A percentile compares a stretch with the other conserved stretches of the same genome.
Evolutionary conservation across 768 basidiomycete genomes (phyloP).

Genomic region (Mycena filopes): DNA sequence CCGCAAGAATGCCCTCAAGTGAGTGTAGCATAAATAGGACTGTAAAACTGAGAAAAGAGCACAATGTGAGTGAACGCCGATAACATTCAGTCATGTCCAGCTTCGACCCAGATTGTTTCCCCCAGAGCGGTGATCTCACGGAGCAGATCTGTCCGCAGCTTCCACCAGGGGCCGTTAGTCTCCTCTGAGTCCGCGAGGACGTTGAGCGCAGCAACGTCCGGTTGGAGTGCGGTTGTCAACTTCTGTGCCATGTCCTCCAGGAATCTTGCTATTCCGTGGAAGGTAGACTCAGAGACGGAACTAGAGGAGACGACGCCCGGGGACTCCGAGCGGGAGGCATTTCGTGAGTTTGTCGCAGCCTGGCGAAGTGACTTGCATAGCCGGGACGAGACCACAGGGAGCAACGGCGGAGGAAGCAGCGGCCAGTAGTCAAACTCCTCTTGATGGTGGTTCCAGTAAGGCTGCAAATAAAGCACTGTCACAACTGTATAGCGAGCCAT

Average conservation of each 20-base stretch:
- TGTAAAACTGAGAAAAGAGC: too few relatives aligned
- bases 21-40: too few relatives aligned
- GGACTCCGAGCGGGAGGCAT: too few relatives aligned
- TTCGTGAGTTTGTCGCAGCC: neutral
- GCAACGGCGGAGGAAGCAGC: neutral
- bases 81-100: too few relatives aligned
- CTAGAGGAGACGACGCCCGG: too few relatives aligned
- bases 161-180: neutral
- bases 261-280: neutral
- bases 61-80: too few relatives aligned
- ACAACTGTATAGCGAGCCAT: neutral
- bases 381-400: neutral
- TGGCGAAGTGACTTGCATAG: neutral
- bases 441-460: neutral
- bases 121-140: too few relatives aligned
- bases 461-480: neutral
- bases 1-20: too few relatives aligned
- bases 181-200: too few relatives aligned
- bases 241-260: neutral
- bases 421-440: neutral
- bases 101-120: too few relatives aligned
- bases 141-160: neutral
- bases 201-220: too few relatives aligned
- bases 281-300: too few relatives aligned
- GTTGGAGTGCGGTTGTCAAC: neutral